These are phyloP conservation scores for Leptomonas pyrrhocoris DNA, from an alignment of 208 protist genomes.

Conservation along the genomic window DNA sequence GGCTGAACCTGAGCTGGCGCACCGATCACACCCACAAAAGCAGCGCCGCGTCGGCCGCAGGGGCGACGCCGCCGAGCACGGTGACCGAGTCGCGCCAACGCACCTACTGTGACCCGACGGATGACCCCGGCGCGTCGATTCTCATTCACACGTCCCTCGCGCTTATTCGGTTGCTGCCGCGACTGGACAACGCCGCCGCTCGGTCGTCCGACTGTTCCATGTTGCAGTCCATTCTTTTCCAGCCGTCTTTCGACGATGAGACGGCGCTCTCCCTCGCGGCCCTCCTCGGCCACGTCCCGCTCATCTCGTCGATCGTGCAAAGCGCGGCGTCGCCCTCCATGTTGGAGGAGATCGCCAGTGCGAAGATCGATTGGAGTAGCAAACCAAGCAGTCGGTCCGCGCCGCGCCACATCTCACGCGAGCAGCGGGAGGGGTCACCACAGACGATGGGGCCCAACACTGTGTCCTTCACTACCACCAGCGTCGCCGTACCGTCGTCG, in stretches of 20 bases:
- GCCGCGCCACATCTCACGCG: not conserved
- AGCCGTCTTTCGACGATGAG: slow-evolving; percentile 46
- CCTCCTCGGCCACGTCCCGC: slow-evolving; percentile 48
- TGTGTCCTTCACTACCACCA: not conserved
- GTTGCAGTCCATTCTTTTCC: slow-evolving; percentile 32
- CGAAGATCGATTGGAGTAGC: slow-evolving; percentile 9
- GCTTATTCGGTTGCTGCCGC: slow-evolving; percentile 19
- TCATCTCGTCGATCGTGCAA: slow-evolving; percentile 42
- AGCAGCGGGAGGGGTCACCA: too few relatives aligned
- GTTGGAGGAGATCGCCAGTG: not conserved
- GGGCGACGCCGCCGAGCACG: not conserved
- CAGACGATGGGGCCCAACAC: too few relatives aligned
- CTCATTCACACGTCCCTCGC: slow-evolving; percentile 31
- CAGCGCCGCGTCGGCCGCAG: not conserved
- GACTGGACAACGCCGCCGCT: not conserved
- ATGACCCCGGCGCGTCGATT: slow-evolving; percentile 32
- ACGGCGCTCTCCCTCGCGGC: slow-evolving; percentile 71
- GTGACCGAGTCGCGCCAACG: not conserved
- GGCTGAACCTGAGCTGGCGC: not conserved
- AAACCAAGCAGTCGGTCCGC: not conserved
- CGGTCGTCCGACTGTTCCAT: not conserved
- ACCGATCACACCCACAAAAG: not conserved
- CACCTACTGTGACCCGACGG: slow-evolving; percentile 33
- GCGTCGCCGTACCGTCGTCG: slow-evolving; percentile 2
- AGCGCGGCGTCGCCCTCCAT: slow-evolving; percentile 7